phyloP scores from a whole-genome alignment of 116 monocot species.

The Dioscorea cayenensis region DNA sequence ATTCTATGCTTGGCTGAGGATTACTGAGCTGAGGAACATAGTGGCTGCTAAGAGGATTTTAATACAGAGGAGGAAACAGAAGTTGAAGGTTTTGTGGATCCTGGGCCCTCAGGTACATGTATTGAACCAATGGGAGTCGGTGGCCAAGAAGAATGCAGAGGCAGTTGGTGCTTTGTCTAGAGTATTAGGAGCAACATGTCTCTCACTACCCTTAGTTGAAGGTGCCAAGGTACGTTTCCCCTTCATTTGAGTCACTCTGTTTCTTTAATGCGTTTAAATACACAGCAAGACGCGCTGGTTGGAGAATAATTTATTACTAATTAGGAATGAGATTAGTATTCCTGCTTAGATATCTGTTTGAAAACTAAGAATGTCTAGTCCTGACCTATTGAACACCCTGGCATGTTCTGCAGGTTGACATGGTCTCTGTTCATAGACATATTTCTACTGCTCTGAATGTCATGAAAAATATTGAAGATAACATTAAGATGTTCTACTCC shows the following conservation, averaged over 20 bases:
- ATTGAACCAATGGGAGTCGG: slow-evolving; percentile 37
- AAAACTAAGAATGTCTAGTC: no score
- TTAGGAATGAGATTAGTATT: no score
- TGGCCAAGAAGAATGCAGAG: slow-evolving; percentile 28
- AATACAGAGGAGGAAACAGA: slow-evolving; percentile 30
- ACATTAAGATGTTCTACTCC: slow-evolving; percentile 24
- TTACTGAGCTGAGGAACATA: slow-evolving; percentile 37
- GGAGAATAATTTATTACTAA: no score
- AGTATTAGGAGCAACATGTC: slow-evolving; percentile 19
- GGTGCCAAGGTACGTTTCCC: slow-evolving; percentile 39
- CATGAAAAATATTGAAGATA: slow-evolving; percentile 31
- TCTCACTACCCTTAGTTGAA: slow-evolving; percentile 35
- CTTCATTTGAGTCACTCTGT: neutral
- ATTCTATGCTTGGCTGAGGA: slow-evolving; percentile 43
- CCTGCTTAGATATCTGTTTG: no score
- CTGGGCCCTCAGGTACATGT: slow-evolving; percentile 36
- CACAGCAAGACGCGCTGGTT: no score
- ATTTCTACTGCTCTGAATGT: slow-evolving; percentile 25
- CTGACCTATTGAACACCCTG: neutral
- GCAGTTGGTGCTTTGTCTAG: slow-evolving; percentile 18
- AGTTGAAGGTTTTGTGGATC: slow-evolving; percentile 31
- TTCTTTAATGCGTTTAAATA: no score
- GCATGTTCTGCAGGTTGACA: slow-evolving; percentile 22
- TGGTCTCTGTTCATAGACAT: slow-evolving; percentile 17
- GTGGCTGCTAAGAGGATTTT: slow-evolving; percentile 41